Percentiles rank a stretch among this genome's conserved stretches.
These are phyloP conservation scores for Candida sonorensis DNA, from an alignment of 805 yeast species.

Conservation along the genomic window DNA sequence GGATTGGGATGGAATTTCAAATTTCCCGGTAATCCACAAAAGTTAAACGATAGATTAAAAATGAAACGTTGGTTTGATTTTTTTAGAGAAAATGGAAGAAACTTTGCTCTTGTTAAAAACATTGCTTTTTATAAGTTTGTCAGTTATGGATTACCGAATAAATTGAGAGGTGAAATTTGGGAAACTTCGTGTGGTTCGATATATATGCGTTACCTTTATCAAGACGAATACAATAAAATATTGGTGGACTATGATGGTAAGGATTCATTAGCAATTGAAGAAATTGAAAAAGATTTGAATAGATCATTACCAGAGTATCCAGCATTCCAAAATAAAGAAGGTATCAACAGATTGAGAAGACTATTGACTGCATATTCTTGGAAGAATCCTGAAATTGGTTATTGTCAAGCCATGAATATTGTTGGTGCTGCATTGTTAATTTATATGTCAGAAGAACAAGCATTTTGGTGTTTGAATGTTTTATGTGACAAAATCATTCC, in stretches of 20 bases:
- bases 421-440: slow-evolving; percentile 73
- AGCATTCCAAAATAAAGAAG: slow-evolving; percentile 83
- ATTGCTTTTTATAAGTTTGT: slow-evolving; percentile 76
- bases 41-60: slow-evolving; percentile 72
- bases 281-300: slow-evolving; percentile 91
- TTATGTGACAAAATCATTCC: slow-evolving; percentile 84
- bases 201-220: slow-evolving; percentile 58
- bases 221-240: slow-evolving; percentile 50
- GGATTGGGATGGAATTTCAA: slow-evolving; percentile 83
- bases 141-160: slow-evolving; percentile 90
- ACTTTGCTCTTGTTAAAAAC: slow-evolving; percentile 66
- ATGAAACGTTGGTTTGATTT: slow-evolving; percentile 93
- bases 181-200: slow-evolving; percentile 85
- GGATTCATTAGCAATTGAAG: slow-evolving; percentile 82
- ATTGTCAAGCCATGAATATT: slow-evolving; percentile 98
- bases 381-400: slow-evolving; percentile 96
- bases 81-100: slow-evolving; percentile 77
- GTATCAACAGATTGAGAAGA: slow-evolving; percentile 76
- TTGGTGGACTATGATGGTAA: slow-evolving; percentile 57
- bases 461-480: slow-evolving; percentile 82
- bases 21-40: slow-evolving; percentile 84
- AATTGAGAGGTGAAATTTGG: slow-evolving; percentile 95
- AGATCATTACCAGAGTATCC: slow-evolving; percentile 94
- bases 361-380: slow-evolving; percentile 93
- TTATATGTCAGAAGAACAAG: slow-evolving; percentile 94